Conservation (phyloP, 208 protist genomes). For the Crithidia sp. region DNA sequence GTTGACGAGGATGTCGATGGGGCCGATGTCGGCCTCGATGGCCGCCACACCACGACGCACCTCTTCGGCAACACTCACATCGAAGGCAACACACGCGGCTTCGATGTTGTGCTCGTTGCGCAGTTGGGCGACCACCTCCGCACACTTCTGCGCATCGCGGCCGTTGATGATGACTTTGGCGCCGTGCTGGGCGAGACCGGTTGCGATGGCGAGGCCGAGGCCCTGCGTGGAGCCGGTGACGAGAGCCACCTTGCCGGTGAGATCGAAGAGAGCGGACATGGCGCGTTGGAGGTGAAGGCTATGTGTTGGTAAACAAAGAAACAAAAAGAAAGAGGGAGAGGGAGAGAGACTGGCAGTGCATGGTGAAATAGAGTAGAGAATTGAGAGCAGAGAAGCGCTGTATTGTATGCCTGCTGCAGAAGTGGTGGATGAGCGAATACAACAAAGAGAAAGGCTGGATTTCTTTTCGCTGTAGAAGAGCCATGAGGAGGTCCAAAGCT, state of each 20-base stretch:
- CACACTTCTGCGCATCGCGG: constrained; percentile 6
- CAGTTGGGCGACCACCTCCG: constrained; percentile 1
- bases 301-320: not conserved
- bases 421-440: too few relatives aligned
- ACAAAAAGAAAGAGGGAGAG: not conserved
- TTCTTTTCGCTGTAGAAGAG: too few relatives aligned
- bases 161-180: constrained; percentile 20
- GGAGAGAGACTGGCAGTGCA: not conserved
- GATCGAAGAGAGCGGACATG: constrained; percentile 13
- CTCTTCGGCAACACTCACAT: constrained; percentile 10
- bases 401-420: too few relatives aligned
- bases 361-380: not conserved
- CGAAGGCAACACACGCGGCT: constrained; percentile 5
- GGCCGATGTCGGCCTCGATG: constrained; percentile 34
- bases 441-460: too few relatives aligned
- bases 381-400: not conserved
- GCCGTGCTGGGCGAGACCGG: constrained; percentile 12
- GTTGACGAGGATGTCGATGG: constrained; percentile 57
- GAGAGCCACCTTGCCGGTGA: constrained; percentile 15
- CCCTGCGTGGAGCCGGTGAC: constrained; percentile 31
- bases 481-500: not conserved
- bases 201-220: constrained; percentile 26
- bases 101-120: not conserved
- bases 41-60: constrained; percentile 13
- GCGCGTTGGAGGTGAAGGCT: not conserved